phyloP scores from a whole-genome alignment of 1,139 yeast genomes.

The Magnusiomyces sp. region DNA sequence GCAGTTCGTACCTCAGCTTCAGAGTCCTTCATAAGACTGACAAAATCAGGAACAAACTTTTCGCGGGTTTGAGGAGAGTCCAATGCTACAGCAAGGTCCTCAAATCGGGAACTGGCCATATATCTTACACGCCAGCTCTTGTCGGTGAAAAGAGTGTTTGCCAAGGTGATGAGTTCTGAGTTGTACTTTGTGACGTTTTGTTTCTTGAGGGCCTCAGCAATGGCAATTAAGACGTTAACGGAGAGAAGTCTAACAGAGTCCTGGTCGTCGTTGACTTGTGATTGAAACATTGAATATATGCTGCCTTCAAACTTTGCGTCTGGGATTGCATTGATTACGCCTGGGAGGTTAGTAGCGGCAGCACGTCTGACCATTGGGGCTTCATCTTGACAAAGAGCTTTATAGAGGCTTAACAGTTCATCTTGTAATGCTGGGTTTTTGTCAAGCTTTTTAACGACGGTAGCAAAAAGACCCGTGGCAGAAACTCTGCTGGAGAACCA shows the following conservation, averaged over 20 bases:
- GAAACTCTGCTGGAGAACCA: slow-evolving; percentile 96
- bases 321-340: slow-evolving; percentile 52
- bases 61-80: slow-evolving; percentile 44
- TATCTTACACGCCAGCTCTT: slow-evolving; percentile 98
- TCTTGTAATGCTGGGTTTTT: slow-evolving; percentile 30
- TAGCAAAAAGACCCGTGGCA: slow-evolving; percentile 78
- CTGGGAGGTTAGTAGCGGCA: slow-evolving; percentile 79
- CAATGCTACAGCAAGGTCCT: slow-evolving; percentile 61
- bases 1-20: slow-evolving; percentile 98
- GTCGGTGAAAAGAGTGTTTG: slow-evolving; percentile 68
- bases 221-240: slow-evolving; percentile 69
- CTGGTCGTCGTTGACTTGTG: slow-evolving; percentile 76
- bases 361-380: slow-evolving; percentile 98
- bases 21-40: slow-evolving; percentile 74
- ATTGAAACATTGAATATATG: slow-evolving; percentile 71
- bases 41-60: slow-evolving; percentile 60
- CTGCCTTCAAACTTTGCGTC: slow-evolving; percentile 29
- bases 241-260: slow-evolving; percentile 90
- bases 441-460: slow-evolving; percentile 53
- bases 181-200: slow-evolving; percentile 25
- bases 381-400: slow-evolving; percentile 74
- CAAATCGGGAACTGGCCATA: slow-evolving; percentile 92
- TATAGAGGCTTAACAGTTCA: slow-evolving; percentile 57
- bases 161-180: slow-evolving; percentile 28
- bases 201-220: slow-evolving; percentile 31